phyloP scores from a whole-genome alignment of 768 basidiomycete species.

The Lactarius sanguifluus region DNA sequence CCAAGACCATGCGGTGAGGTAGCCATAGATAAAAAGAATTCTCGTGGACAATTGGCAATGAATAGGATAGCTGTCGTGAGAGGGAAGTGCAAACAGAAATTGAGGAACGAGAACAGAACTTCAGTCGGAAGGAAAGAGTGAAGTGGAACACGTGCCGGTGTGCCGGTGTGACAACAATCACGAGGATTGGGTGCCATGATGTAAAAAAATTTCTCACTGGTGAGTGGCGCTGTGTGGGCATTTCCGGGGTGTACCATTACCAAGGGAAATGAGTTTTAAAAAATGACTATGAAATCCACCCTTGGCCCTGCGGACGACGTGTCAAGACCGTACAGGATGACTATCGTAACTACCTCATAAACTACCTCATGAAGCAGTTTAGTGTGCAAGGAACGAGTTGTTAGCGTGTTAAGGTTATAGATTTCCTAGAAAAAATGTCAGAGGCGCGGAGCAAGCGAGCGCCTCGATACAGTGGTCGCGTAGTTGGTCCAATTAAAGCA shows the following conservation, averaged over 20 bases:
- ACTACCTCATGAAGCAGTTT: not conserved
- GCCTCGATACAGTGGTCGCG: slow-evolving; percentile 5
- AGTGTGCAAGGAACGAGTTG: not conserved
- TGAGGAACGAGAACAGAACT: not conserved
- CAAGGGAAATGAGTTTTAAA: not conserved
- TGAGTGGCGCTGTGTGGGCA: not conserved
- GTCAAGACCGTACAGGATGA: no score
- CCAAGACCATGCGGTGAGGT: not conserved
- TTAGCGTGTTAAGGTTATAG: not conserved
- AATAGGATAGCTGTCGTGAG: not conserved
- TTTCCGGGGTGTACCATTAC: not conserved
- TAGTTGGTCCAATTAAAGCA: not conserved
- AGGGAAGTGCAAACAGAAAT: not conserved
- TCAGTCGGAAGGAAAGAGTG: not conserved
- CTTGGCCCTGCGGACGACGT: not conserved
- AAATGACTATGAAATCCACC: not conserved
- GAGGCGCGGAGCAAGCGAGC: slow-evolving; percentile 22
- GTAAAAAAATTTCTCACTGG: not conserved
- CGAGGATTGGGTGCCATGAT: not conserved
- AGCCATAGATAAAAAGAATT: not conserved
- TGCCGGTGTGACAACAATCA: not conserved
- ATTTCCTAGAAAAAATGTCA: not conserved
- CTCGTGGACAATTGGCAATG: no score
- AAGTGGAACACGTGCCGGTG: not conserved
- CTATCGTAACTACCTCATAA: not conserved